These are phyloP conservation scores for Curvularia eragrostidis DNA, from an alignment of 2,329 filamentous ascomycete species.

Conservation along the genomic window DNA sequence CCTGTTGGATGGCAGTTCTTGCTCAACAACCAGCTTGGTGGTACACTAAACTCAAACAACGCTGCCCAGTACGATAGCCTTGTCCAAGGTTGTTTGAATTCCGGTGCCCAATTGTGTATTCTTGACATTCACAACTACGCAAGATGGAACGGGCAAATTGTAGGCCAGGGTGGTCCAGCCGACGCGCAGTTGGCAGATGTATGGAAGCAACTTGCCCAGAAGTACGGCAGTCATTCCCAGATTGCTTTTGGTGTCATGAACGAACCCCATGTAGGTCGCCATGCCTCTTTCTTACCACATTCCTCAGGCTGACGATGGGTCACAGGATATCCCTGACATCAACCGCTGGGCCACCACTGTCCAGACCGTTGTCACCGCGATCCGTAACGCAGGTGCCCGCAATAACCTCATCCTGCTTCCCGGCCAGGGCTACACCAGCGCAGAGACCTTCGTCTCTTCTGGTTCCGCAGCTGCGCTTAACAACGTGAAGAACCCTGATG, in stretches of 20 bases:
- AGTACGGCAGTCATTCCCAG: constrained; percentile 62
- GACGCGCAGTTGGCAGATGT: constrained; percentile 65
- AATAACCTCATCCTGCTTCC: constrained; percentile 69
- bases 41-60: constrained; percentile 57
- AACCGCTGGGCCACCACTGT: constrained; percentile 64
- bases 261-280: constrained; percentile 61
- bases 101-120: constrained; percentile 63
- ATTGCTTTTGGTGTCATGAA: constrained; percentile 74
- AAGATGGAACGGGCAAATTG: constrained; percentile 66
- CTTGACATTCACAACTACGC: constrained; percentile 61
- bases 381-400: constrained; percentile 68
- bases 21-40: constrained; percentile 60
- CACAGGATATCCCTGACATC: neutral
- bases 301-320: constrained; percentile 21
- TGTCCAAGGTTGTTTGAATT: constrained; percentile 63
- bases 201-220: constrained; percentile 63
- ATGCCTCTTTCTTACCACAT: constrained; percentile 54
- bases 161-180: constrained; percentile 70
- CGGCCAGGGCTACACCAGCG: constrained; percentile 63
- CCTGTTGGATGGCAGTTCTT: constrained; percentile 68
- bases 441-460: constrained; percentile 30
- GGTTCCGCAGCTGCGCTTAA: constrained; percentile 56
- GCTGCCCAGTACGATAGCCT: constrained; percentile 61
- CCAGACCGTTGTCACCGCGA: constrained; percentile 69
- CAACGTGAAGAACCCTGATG: constrained; percentile 65